Base-by-base conservation (phyloP, 2,329 filamentous ascomycete genomes). In the Sporothrix globosa region DNA sequence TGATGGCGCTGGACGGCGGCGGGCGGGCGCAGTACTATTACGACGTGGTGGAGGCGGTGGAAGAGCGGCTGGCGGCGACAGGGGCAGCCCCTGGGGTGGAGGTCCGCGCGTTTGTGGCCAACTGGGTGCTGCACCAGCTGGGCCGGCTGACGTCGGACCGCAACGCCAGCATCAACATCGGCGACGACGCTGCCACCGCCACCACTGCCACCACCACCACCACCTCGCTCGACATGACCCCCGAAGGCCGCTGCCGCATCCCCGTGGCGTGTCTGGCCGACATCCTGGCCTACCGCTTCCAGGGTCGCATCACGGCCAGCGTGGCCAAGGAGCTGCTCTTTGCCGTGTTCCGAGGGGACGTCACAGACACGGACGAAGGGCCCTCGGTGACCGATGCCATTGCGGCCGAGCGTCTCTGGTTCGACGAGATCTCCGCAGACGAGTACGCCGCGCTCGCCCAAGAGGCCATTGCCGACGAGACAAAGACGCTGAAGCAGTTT, bases 21-120 rank as follows among this genome's bases (percentile, higher is more conserved):
- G 89, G 89, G 9, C 87, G 94, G 54, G 81, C 96, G 4, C 90
- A 97, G 74, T 97, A 94, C 79, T 96, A 93, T 76, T 90, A 91
- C 76, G 85, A 87, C 34, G 87, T 92, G 0, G 82, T 92, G 1
- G 82, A 84, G 2, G 77, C 78, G 1, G 76, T 90, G 0, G 78
- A 82, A 61, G 66, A 34, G 19, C 74, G 75, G 0, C 24, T 74
- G 7, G 39, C 3, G 5, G n/a, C 34, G 68, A 2, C 44, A 71
- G 61, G 4, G 11, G 10, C 41, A 3, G 73, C 30, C 1, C 71
- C 68, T 13, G 73, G 72, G n/a, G 68, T 80, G 48, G 76, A 74
- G 0, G 81, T 83, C 69, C 83, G 74, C 41, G 34, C 81, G 4
- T 78, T 89, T 4, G 83, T 83, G 4, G 84, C 83, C 2, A 90